Base-by-base conservation (phyloP, 495 filamentous ascomycete species). In the Ramalina intermedia region DNA sequence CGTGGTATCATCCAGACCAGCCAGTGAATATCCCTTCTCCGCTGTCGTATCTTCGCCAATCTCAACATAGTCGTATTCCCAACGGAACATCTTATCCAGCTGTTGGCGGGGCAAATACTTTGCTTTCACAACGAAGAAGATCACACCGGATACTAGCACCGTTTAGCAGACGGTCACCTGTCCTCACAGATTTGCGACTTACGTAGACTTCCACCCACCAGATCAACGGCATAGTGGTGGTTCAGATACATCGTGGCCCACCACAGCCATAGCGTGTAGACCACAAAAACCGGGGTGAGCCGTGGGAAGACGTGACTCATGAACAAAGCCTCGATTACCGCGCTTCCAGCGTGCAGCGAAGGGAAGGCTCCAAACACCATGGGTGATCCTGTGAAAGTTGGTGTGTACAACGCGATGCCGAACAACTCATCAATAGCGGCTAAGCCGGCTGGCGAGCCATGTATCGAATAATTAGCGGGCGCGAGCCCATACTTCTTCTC, bases 211-310 rank as follows among this genome's bases (percentile, higher is more conserved):
- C 89, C 89, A 48, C 80, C 85, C 43, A 95, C 82, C 41, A 96
- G 69, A 65, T 96, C 89, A 41, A 96, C 84, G 41, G 89, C 89
- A 59, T 96, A 96, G 65, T 96, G 89, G 64, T 96, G 89, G 39
- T 85, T 89, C 46, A 96, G 76, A 58, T 96, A 94, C 84, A 96
- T 91, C 43, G 89, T 96, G n/a, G 89, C 82, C 89, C 89, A 96
- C 83, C 85, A 94, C 59, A 96, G 80, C 89, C 89, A 96, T 47
- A 81, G 70, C 9, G 80, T 81, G 64, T 96, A 95, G 43, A 71
- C 72, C 41, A 87, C 72, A 66, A 90, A 91, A 23, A 89, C 59
- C 35, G 79, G 78, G 54, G 79, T 76, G 48, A 89, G 67, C 26
- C 75, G 74, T 2, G 89, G 89, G 70, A 96, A 96, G 58, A 85